Base-by-base conservation (phyloP, 176 grass and related monocot species). In the Alopecurus myosuroides region DNA sequence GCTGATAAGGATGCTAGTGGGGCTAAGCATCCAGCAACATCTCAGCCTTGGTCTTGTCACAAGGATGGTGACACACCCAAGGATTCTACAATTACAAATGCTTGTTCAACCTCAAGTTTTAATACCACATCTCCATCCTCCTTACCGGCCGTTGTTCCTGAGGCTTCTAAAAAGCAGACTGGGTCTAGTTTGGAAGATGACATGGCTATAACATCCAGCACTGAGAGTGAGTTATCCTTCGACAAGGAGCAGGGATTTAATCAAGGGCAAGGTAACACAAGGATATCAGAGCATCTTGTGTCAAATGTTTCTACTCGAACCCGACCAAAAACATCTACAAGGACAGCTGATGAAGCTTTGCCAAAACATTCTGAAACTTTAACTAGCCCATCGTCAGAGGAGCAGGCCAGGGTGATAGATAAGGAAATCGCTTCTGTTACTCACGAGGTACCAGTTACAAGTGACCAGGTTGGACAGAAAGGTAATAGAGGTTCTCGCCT, bases 281-380 rank as follows among this genome's bases (percentile, higher is more conserved):
- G 57, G 80, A 80, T 84, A 74, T 37, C 42, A 77, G 66, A 86
- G 48, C 81, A 89, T 55, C 51, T 68, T 88, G 69, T 63, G 87
- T 73, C 87, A 53, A 86, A 76, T 49, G 40, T 80, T 87, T 84
- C 76, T 42, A 41, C 76, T 81, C 81, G 61, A 84, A 80, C 72
- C 77, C 82, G 62, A 74, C 31, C 79, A 70, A 92, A 88, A 90
- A 70, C 67, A 72, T 84, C 78, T 85, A 61, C 78, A 86, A 87
- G 88, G 77, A 55, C 61, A 76, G 76, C 31, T 29, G 89, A 66
- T 11, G 76, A 80, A 41, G 6, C 44, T 46, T 63, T 22, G 52
- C 35, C 51, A 53, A 88, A 88, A 86, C 53, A 90, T 34, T 77
- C 79, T 61, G 82, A 45, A 52, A 46, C 41, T 77, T 65, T 71